Conservation (phyloP, 148 eudicot species). For the Rhododendron ferrugineum region DNA sequence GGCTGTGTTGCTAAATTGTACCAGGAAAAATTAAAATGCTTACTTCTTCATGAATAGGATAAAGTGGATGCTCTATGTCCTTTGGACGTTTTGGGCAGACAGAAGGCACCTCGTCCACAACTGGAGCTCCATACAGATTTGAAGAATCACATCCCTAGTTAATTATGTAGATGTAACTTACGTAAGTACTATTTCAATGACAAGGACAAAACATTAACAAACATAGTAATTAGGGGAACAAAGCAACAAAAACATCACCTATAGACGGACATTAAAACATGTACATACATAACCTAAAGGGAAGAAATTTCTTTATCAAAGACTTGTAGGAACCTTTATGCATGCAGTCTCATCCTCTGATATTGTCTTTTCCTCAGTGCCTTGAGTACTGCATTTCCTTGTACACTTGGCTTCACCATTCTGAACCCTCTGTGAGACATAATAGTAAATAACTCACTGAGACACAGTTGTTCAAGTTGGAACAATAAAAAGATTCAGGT, state of each 20-base stretch:
- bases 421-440: slow-evolving; percentile 35
- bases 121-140: slow-evolving; percentile 12
- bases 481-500: background rate
- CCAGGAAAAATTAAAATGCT: slow-evolving; percentile 26
- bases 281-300: background rate
- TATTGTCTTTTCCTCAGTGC: slow-evolving; percentile 15
- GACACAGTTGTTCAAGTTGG: background rate
- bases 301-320: background rate
- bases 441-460: background rate
- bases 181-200: slow-evolving; percentile 4
- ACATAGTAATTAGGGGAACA: background rate
- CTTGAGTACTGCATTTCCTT: slow-evolving; percentile 13
- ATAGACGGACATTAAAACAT: background rate
- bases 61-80: slow-evolving; percentile 30
- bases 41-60: slow-evolving; percentile 60
- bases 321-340: slow-evolving; percentile 7
- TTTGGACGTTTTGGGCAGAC: slow-evolving; percentile 7
- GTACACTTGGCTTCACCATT: slow-evolving; percentile 45
- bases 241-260: background rate
- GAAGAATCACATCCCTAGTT: slow-evolving; percentile 32
- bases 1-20: background rate
- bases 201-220: background rate
- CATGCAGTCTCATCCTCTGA: slow-evolving; percentile 24
- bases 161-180: slow-evolving; percentile 2
- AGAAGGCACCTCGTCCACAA: slow-evolving; percentile 17